Evolutionary conservation across 2,329 filamentous ascomycete genomes (phyloP).

Genomic region (Fusarium sarcochroum): DNA sequence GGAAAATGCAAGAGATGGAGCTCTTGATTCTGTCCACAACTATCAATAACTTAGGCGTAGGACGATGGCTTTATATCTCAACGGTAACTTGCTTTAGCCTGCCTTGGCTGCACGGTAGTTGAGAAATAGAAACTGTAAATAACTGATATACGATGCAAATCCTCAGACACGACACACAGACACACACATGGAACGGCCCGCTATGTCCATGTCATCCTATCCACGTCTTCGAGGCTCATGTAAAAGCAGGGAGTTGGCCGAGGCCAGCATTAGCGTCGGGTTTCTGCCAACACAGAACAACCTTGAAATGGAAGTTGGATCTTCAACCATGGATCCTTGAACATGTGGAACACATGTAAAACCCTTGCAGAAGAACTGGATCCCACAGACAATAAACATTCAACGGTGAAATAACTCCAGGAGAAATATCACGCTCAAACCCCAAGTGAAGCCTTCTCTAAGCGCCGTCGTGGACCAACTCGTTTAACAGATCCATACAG

Average conservation of each 20-base stretch:
- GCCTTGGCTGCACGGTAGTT: constrained; percentile 8
- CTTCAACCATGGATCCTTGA: constrained; percentile 12
- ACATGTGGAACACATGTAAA: constrained; percentile 17
- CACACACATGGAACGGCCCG: constrained; percentile 38
- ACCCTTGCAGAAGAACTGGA: constrained; percentile 31
- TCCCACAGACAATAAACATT: constrained; percentile 6
- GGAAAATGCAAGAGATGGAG: neutral
- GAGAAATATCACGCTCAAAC: constrained; percentile 4
- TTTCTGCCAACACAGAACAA: constrained; percentile 37
- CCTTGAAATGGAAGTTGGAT: constrained; percentile 22
- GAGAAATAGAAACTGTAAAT: constrained; percentile 1
- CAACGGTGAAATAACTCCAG: neutral
- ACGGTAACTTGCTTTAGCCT: constrained; percentile 4
- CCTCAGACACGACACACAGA: constrained; percentile 36
- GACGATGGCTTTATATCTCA: constrained; percentile 6
- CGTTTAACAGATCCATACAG: constrained; percentile 22
- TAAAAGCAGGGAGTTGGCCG: constrained; percentile 22
- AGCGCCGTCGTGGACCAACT: constrained; percentile 41
- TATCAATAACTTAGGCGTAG: neutral
- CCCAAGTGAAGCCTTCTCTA: constrained; percentile 21
- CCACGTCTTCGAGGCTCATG: constrained; percentile 19
- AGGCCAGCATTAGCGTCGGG: constrained; percentile 29
- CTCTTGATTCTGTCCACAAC: neutral
- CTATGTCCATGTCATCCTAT: constrained; percentile 5
- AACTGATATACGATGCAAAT: constrained; percentile 15